Conservation (phyloP, 805 yeast species). For the Candida michaelii region DNA sequence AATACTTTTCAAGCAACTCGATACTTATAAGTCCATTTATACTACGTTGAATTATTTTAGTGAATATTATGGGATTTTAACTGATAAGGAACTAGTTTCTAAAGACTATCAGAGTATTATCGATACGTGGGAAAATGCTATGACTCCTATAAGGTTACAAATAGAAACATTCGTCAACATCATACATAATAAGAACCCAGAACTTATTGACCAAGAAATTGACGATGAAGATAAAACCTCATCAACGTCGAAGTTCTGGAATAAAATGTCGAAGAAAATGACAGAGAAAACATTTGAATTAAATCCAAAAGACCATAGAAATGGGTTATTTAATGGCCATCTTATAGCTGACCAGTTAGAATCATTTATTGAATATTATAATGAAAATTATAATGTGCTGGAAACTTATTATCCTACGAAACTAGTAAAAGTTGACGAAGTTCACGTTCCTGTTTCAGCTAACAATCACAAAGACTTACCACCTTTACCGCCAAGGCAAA, state of each 20-base stretch:
- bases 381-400: slow-evolving; percentile 23
- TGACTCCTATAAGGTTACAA: slow-evolving; percentile 37
- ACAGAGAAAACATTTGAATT: slow-evolving; percentile 24
- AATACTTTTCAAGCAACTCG: slow-evolving; percentile 37
- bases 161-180: slow-evolving; percentile 35
- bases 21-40: slow-evolving; percentile 29
- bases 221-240: slow-evolving; percentile 30
- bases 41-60: slow-evolving; percentile 21
- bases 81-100: slow-evolving; percentile 4
- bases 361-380: slow-evolving; percentile 27
- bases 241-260: slow-evolving; percentile 27
- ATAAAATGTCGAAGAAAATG: slow-evolving; percentile 21
- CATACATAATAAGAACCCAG: slow-evolving; percentile 35
- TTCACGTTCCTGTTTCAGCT: slow-evolving; percentile 2
- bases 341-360: slow-evolving; percentile 32
- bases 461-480: slow-evolving; percentile 18
- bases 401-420: slow-evolving; percentile 31
- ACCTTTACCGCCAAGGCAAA: slow-evolving; percentile 34
- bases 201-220: slow-evolving; percentile 36
- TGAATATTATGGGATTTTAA: slow-evolving; percentile 25
- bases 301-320: slow-evolving; percentile 26
- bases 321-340: slow-evolving; percentile 33
- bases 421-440: slow-evolving; percentile 6
- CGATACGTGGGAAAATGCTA: slow-evolving; percentile 37
- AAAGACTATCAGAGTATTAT: slow-evolving; percentile 31